A percentile compares a stretch with the other conserved stretches of the same genome.
phyloP scores from a whole-genome alignment of 768 basidiomycete genomes.

The Lenzites betulinus region DNA sequence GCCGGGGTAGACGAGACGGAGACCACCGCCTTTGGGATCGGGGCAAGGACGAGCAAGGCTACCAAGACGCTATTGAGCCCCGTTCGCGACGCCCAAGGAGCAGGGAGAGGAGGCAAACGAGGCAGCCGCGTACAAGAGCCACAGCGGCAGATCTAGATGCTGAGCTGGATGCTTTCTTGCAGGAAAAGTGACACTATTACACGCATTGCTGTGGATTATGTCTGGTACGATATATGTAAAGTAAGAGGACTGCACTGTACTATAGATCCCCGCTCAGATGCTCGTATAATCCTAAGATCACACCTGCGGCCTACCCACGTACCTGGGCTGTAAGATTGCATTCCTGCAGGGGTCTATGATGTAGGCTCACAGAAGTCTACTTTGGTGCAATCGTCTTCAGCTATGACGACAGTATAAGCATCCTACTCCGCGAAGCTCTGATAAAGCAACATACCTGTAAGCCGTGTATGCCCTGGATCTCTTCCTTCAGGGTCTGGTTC shows the following conservation, averaged over 20 bases:
- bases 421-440: background rate
- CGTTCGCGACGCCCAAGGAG: constrained; percentile 13
- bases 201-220: background rate
- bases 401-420: constrained; percentile 5
- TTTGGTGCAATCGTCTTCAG: constrained; percentile 26
- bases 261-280: constrained; percentile 12
- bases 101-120: constrained; percentile 31
- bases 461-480: constrained; percentile 91
- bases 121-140: constrained; percentile 47
- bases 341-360: background rate
- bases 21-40: constrained; percentile 24
- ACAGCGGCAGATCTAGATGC: constrained; percentile 81
- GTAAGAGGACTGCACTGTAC: constrained; percentile 7
- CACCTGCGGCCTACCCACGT: too few relatives aligned
- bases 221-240: constrained; percentile 9
- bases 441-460: constrained; percentile 65
- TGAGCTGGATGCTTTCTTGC: constrained; percentile 79
- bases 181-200: constrained; percentile 41
- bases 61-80: constrained; percentile 7
- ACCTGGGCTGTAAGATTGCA: too few relatives aligned
- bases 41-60: constrained; percentile 19
- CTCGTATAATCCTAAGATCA: background rate
- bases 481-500: constrained; percentile 81
- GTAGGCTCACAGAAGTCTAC: constrained; percentile 12
- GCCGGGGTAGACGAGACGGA: constrained; percentile 27